Base-by-base conservation (phyloP, 1,139 yeast genomes). In the Nematodospora anomalae region DNA sequence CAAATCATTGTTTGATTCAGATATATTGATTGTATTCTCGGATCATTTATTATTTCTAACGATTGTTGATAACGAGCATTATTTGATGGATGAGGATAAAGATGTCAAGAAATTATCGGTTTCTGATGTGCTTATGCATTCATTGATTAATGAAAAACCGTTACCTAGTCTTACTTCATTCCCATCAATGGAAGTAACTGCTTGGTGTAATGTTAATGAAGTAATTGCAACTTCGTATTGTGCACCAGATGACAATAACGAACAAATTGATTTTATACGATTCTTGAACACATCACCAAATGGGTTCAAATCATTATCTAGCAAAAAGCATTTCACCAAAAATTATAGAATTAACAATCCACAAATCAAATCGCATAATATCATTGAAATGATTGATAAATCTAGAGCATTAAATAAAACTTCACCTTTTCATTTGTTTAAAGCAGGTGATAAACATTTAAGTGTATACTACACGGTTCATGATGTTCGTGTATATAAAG, bases 401-500 rank as follows among this genome's bases (percentile, higher is more conserved):
- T 89, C 96, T 0, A 81, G 79, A 46, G 79, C 90, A 23, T 64
- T 89, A 39, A 79, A 81, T 54, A 90, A 90, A 52, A 74, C 81
- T 3, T 85, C 88, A 36, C 90, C 96, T 3, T 88, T 90, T 59
- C 97, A 90, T 62, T 63, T 90, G 23, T 90, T 90, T 65, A 79
- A 75, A 48, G 28, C 39, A 10, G 47, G 52, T 7, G 63, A 67
- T 32, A 20, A 29, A 2, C 41, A 41, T 20, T 55, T 79, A 16
- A 67, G 73, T 4, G 53, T 83, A 1, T 89, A 79, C 56, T 80
- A 85, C 11, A 81, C 95, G 0, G 97, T 96, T 1, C 96, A 90
- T 52, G 94, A 83, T 47, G 50, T 67, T 3, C 58, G 67, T 2
- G 71, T 77, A 2, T 89, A 88, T 51, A 57, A 59, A 9, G 60